Base-by-base conservation (phyloP, 73 alveolate species). In the Stentor coeruleus region DNA sequence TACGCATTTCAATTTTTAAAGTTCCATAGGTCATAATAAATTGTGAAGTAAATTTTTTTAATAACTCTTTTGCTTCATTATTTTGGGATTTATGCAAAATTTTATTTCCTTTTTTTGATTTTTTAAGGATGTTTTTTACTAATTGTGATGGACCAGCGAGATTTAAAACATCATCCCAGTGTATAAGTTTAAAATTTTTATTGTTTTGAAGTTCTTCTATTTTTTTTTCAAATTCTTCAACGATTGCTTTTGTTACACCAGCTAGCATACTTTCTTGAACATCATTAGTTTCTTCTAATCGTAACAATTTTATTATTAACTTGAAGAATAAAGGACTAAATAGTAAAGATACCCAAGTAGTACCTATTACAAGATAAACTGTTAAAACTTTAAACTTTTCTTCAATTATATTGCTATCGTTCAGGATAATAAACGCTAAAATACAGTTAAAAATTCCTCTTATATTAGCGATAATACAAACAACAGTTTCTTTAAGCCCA, bases 401-500 rank as follows among this genome's bases (percentile, higher is more conserved):
- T 20, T 38, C 66, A 58, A 76, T 42, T 39, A 88, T 42, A 3
- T 84, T 86, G 2, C 80, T 84, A 40, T 85, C 91, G 26, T 76
- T 77, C 26, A 74, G 79, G 26, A 91, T 91, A 58, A 88, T 84
- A 55, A 91, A 77, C 0, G 96, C 93, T 38, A 91, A 82, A 3
- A 91, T 83, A 74, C 86, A 57, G 35, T 88, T 88, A 40, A 91
- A 84, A 58, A 91, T 89, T 58, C 96, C 96, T 81, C 92, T 84
- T 38, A 91, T 83, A 20, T 93, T 93, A 3, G 90, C 91, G 41
- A 79, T 87, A 0, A 89, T 83, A 33, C 84, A 84, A 0, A 91
- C 87, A 30, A 76, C 58, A 2, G 59, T 73, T 59, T 91, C 86
- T 31, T 81, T 59, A 83, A 75, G 81, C 0, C 79, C 76, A n/a